Evolutionary conservation across 2,329 filamentous ascomycete species (phyloP).

Genomic region (Colletotrichum australisinense): DNA sequence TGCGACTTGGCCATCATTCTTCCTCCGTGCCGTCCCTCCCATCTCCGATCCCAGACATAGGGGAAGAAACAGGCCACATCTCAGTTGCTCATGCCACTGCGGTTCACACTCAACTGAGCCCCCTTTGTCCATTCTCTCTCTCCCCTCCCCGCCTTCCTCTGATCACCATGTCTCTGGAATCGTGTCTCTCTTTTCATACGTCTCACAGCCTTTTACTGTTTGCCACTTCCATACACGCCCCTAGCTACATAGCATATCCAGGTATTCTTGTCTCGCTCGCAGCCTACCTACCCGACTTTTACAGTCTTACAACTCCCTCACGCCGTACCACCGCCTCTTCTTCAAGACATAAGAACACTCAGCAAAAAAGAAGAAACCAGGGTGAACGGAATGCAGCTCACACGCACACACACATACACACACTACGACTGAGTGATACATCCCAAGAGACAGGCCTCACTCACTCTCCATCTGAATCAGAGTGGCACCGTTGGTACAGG

Average conservation of each 20-base stretch:
- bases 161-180: slow-evolving; percentile 6
- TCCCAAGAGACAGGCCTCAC: background rate
- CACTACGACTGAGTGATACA: background rate
- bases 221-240: background rate
- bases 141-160: background rate
- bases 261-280: background rate
- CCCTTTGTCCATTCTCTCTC: background rate
- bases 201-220: background rate
- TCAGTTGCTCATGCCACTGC: background rate
- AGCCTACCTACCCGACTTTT: background rate
- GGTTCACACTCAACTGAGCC: background rate
- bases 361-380: background rate
- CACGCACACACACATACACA: background rate
- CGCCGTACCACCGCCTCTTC: background rate
- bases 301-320: background rate
- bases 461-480: background rate
- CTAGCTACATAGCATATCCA: background rate
- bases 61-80: background rate
- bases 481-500: background rate
- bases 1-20: background rate
- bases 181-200: background rate
- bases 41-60: slow-evolving; percentile 19
- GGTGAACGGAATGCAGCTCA: background rate
- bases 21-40: background rate
- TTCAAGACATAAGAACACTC: background rate